A percentile compares a stretch with the other conserved stretches of the same genome.
Conservation (phyloP, 805 yeast genomes). For the Henningerozyma blattae region DNA sequence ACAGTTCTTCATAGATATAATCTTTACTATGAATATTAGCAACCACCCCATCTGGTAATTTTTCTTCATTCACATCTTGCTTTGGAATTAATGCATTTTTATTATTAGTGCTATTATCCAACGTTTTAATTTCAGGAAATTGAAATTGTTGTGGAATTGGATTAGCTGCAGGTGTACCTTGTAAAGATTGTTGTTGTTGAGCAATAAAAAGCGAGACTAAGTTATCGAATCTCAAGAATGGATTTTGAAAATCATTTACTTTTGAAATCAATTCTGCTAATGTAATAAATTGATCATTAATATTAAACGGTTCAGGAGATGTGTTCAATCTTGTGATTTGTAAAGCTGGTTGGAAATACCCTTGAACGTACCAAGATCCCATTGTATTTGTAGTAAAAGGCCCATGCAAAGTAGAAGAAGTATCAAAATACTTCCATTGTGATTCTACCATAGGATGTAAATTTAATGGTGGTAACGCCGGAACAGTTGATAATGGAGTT, state of each 20-base stretch:
- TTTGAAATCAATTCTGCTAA: constrained; percentile 14
- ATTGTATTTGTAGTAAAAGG: constrained; percentile 66
- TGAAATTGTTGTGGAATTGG: background rate
- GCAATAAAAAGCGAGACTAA: constrained; percentile 1
- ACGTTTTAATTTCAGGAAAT: background rate
- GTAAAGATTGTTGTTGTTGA: background rate
- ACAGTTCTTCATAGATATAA: constrained; percentile 17
- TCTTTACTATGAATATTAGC: constrained; percentile 4
- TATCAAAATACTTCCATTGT: constrained; percentile 68
- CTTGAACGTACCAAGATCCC: constrained; percentile 67
- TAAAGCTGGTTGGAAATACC: constrained; percentile 48
- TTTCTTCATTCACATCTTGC: background rate
- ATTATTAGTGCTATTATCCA: background rate
- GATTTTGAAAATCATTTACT: constrained; percentile 17
- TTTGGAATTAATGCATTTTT: background rate
- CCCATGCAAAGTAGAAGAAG: constrained; percentile 65
- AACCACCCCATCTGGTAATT: background rate
- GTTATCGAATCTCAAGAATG: constrained; percentile 16
- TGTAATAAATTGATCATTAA: constrained; percentile 16
- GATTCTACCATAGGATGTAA: too few relatives aligned
- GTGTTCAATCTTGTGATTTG: constrained; percentile 38
- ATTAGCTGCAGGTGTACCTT: background rate
- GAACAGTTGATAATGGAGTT: background rate
- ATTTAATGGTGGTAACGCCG: constrained; percentile 12
- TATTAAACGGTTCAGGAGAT: constrained; percentile 17